Evolutionary conservation across 495 filamentous ascomycete species (phyloP), one percentile per base, ranked within the genome.

Genomic region (Viridothelium virens): DNA sequence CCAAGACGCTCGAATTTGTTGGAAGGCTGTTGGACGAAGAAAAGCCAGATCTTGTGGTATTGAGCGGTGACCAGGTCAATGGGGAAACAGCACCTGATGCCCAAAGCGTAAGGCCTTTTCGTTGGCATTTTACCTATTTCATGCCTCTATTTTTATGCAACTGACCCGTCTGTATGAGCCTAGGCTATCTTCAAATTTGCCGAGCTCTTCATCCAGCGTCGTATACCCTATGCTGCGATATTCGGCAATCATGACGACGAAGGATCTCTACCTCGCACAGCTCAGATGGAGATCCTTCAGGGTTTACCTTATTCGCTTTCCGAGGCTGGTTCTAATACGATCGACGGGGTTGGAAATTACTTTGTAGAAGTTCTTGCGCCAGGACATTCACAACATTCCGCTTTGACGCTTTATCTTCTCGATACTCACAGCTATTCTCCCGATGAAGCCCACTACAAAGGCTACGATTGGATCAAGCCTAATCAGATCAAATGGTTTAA

Each of bases 211-310:
- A 88, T 93, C 67, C 85, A 91, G 72, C 91, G 87, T 73, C 89
- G 89, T 69, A 89, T 96, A 50, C 95, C 94, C 0, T 98, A 93
- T 71, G 93, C 91, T 46, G 86, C 88, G 61, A 97, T 98, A 64
- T 96, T 97, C 72, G 94, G 94, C 50, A 98, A 98, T 74, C 94
- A 98, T 76, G 94, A 98, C 74, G 92, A 97, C 74, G 93, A 97
- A 80, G 89, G 90, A 16, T 83, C 91, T 61, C 81, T 96, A 65
- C 82, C 85, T 33, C 88, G 95, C 33, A 77, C 81, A 3, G 84
- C 84, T 3, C 86, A 90, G 68, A 97, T 97, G 93, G 79, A 85
- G 5, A 81, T 98, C 33, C 85, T 94, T 44, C 85, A 96, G 75
- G 84, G 86, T 2, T 82, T 98, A 1, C 95, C 94, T 5, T 97